A percentile compares a stretch with the other conserved stretches of the same genome.
phyloP scores from a whole-genome alignment of 2,329 filamentous ascomycete species.

The Amylocarpus encephaloides region DNA sequence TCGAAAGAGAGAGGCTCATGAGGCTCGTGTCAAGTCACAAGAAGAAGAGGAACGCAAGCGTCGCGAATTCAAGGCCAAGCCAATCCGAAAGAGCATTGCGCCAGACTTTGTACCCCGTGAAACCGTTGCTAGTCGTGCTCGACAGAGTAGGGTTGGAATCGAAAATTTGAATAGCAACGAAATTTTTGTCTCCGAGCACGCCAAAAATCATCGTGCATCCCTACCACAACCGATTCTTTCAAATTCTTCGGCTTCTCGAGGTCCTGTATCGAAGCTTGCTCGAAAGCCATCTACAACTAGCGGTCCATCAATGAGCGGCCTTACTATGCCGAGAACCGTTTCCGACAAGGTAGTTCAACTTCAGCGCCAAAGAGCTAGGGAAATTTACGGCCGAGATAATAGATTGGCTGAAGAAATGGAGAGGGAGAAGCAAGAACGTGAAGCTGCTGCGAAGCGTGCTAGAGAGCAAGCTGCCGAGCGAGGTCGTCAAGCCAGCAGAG shows the following conservation, averaged over 20 bases:
- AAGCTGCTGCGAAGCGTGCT: constrained; percentile 47
- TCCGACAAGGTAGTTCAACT: constrained; percentile 45
- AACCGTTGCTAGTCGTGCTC: constrained; percentile 50
- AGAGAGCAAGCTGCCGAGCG: constrained; percentile 56
- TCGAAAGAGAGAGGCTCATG: constrained; percentile 46
- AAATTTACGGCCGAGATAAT: constrained; percentile 49
- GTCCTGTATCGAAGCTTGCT: constrained; percentile 15
- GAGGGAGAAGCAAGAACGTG: constrained; percentile 48
- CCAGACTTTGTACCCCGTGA: constrained; percentile 42
- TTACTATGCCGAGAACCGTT: constrained; percentile 38
- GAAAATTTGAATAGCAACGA: constrained; percentile 20
- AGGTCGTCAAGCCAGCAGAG: constrained; percentile 50
- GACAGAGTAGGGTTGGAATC: constrained; percentile 40
- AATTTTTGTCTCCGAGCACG: constrained; percentile 25
- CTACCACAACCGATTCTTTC: constrained; percentile 30
- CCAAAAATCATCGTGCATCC: constrained; percentile 31
- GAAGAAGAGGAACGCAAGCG: constrained; percentile 53
- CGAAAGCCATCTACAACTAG: constrained; percentile 21
- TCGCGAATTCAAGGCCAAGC: constrained; percentile 59
- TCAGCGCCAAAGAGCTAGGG: constrained; percentile 47
- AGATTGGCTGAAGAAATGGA: constrained; percentile 41
- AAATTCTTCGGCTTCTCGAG: constrained; percentile 27
- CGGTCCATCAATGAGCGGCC: constrained; percentile 23
- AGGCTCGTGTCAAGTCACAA: constrained; percentile 48
- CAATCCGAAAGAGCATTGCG: constrained; percentile 41